Evolutionary conservation across 1,139 yeast species (phyloP), one percentile per base, ranked within the genome.

Genomic region (Geotrichum histeridarum): DNA sequence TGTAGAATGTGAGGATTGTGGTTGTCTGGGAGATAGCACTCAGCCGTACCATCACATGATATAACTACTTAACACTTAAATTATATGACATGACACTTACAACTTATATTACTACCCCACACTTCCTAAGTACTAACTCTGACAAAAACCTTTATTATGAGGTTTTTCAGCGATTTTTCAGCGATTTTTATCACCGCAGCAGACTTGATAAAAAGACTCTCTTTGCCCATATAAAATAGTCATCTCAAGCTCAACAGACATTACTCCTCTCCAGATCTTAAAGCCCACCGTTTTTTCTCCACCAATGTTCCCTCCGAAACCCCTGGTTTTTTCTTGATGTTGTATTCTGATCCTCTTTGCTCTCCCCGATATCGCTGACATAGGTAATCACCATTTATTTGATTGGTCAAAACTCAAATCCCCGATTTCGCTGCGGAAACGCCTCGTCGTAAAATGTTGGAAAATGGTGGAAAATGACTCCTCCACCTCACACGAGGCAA

Each of bases 371-470:
- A 48, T 48, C 51, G 51, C 51, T 4, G 11, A 35, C 2, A 2
- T 22, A 35, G 30, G n/a, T 15, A 27, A 50, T 36, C 44, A 36
- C 33, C 7, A 9, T 30, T 15, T 18, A 30, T 35, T 12, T 51
- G 14, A 51, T 51, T 51, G 54, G 54, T 12, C 31, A 8, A 11
- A 22, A 1, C 27, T 9, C 15, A 8, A 8, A 4, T 8, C 4
- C 14, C 54, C 51, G 54, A 15, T 42, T 12, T 36, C 54, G 54
- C 54, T 27, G 42, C 54, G 54, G 18, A 45, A 27, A 5, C 54
- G 54, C 54, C 15, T 11, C 6, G 27, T 22, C 5, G 27, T 22
- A 22, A 22, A 22, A 22, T 22, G 27, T 22, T 17, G 14, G 18
- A 41, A 11, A 22, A 22, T 22, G 27, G 3, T 17, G 14, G 18